Base-by-base conservation (phyloP, 352 stramenopile species). In the Phytopythium oedochilum region DNA sequence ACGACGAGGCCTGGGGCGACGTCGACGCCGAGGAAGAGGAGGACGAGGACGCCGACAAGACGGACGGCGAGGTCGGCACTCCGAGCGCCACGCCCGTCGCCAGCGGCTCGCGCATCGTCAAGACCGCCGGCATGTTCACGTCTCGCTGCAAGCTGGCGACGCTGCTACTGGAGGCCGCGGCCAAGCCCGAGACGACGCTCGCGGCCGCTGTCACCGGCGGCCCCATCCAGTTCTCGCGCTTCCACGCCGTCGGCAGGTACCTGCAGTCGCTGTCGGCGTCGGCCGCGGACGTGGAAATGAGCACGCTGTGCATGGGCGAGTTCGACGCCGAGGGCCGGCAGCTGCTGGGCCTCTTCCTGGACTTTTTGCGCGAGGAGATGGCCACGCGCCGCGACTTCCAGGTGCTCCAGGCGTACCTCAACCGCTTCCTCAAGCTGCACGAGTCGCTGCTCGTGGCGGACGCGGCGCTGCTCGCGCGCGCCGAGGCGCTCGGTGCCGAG, bases 341-440 rank as follows among this genome's bases (percentile, higher is more conserved):
- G 35, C 52, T 89, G 14, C 45, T 94, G 20, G 70, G 66, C 35
- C 69, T 71, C 49, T 92, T 94, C 58, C 57, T 94, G 25, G 60
- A 64, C 28, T 90, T 88, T 35, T 31, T 94, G 26, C 68, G 76
- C 31, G 71, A 79, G 18, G 78, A 89, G 47, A 84, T 94, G 71
- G 66, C 66, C 22, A 85, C 67, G 17, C 77, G 72, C 28, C 71
- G 76, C 46, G 60, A 88, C 42, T 92, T 94, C 57, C 78, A 94
- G 47, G 78, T 92, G 44, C 64, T 92, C 10, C 84, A 94, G 55
- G 83, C 79, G 15, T 94, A 94, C 58, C 47, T 94, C 53, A 92
- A 94, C 68, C 84, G 82, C 4, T 92, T 94, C 64, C 63, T 94
- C 29, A 92, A 94, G 70, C 65, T 92, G 31, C 81, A 94, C 59